Evolutionary conservation across 2,329 filamentous ascomycete genomes (phyloP).

Genomic region (Ilyonectria destructans): DNA sequence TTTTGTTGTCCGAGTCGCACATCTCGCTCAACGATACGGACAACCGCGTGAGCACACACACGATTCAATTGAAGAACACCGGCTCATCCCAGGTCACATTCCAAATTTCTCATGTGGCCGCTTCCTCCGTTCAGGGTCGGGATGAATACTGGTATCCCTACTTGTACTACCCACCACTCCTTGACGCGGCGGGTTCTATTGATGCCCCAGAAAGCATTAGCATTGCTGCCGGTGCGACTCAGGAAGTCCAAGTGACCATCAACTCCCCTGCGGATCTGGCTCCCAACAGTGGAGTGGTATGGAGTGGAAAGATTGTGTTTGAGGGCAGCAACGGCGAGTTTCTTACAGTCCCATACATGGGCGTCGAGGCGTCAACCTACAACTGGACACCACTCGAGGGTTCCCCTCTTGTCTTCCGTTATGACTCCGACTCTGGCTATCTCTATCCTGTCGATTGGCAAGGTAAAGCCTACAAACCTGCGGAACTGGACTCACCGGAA

Average conservation of each 20-base stretch:
- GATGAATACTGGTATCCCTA: constrained; percentile 32
- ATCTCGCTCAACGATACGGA: constrained; percentile 41
- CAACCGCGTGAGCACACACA: constrained; percentile 35
- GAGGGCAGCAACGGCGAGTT: constrained; percentile 37
- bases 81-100: constrained; percentile 27
- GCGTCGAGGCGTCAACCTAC: constrained; percentile 43
- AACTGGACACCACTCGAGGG: constrained; percentile 41
- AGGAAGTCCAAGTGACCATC: constrained; percentile 23
- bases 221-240: neutral
- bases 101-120: constrained; percentile 36
- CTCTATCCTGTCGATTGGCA: constrained; percentile 39
- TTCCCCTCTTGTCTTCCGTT: constrained; percentile 34
- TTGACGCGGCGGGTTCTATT: constrained; percentile 25
- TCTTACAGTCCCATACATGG: constrained; percentile 40
- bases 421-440: constrained; percentile 29
- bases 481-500: constrained; percentile 36
- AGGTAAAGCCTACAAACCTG: constrained; percentile 30
- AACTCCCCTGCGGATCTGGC: constrained; percentile 20
- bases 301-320: constrained; percentile 44
- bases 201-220: constrained; percentile 17
- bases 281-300: constrained; percentile 38
- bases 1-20: constrained; percentile 33
- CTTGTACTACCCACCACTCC: constrained; percentile 32
- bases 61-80: constrained; percentile 35
- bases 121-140: constrained; percentile 26